A percentile compares a stretch with the other conserved stretches of the same genome.
These are phyloP conservation scores for Celoporthe dispersa DNA, from an alignment of 2,329 filamentous ascomycete species.

Conservation along the genomic window DNA sequence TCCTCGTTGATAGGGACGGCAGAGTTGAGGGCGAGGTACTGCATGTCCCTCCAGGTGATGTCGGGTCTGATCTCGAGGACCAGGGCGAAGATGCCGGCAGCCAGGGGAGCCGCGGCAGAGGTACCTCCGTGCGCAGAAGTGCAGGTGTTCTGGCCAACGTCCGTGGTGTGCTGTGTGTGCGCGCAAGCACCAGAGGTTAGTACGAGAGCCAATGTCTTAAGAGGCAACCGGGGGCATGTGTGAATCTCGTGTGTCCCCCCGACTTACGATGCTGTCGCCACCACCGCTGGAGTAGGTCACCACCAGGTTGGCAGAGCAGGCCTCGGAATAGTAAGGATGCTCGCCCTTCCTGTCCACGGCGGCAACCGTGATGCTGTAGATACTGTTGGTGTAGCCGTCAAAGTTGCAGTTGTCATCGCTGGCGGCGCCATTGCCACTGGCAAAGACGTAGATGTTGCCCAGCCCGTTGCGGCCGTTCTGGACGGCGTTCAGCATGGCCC, in stretches of 20 bases:
- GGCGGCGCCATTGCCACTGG: constrained; percentile 88
- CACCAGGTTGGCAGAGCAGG: constrained; percentile 92
- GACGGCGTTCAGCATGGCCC: constrained; percentile 89
- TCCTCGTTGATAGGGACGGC: constrained; percentile 80
- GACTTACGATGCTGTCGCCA: constrained; percentile 75
- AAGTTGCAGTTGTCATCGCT: constrained; percentile 98
- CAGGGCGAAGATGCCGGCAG: constrained; percentile 88
- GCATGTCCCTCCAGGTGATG: constrained; percentile 90
- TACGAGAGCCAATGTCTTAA: too few species aligned
- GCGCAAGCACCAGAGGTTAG: not conserved
- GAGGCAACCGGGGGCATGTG: too few species aligned
- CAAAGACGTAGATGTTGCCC: constrained; percentile 95
- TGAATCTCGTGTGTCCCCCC: not conserved
- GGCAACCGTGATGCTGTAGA: constrained; percentile 97
- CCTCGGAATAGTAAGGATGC: constrained; percentile 97
- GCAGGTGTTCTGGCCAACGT: constrained; percentile 83
- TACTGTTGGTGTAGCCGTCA: constrained; percentile 98
- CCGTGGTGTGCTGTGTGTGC: constrained; percentile 75
- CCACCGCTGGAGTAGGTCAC: constrained; percentile 96
- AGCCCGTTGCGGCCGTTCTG: constrained; percentile 83
- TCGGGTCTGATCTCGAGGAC: constrained; percentile 85
- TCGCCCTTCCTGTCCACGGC: constrained; percentile 84
- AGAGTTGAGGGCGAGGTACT: constrained; percentile 86
- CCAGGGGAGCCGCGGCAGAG: constrained; percentile 91
- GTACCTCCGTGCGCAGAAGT: constrained; percentile 87